A percentile compares a stretch with the other conserved stretches of the same genome.
Conservation (phyloP, 139 green algal species). For the Tetraselmis striata region DNA sequence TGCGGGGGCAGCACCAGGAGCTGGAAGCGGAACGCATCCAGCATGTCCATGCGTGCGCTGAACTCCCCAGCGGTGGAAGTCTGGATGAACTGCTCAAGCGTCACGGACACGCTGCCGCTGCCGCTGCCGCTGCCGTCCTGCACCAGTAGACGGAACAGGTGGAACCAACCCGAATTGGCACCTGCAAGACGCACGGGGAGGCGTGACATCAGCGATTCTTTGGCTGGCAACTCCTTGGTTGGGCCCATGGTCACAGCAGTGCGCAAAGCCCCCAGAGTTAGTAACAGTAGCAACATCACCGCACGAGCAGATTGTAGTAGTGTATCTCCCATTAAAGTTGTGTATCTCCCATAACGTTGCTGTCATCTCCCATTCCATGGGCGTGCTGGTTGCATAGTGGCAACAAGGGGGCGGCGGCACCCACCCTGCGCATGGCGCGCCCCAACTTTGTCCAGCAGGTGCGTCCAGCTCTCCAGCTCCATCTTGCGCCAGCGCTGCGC, state of each 20-base stretch:
- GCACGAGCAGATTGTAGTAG: no score
- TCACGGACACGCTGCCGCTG: slow-evolving; percentile 14
- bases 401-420: no score
- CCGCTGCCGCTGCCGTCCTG: neutral
- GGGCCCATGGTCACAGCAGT: no score
- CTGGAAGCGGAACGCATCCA: slow-evolving; percentile 55
- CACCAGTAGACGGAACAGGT: slow-evolving; percentile 73
- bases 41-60: slow-evolving; percentile 61
- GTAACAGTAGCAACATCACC: no score
- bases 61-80: slow-evolving; percentile 83
- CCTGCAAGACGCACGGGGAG: no score
- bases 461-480: slow-evolving; percentile 81
- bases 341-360: no score
- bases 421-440: slow-evolving; percentile 39
- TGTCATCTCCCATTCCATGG: no score
- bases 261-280: no score
- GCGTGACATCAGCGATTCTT: no score
- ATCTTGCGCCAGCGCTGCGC: slow-evolving; percentile 80
- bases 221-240: no score
- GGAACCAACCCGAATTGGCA: slow-evolving; percentile 79
- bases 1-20: slow-evolving; percentile 34
- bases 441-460: slow-evolving; percentile 44
- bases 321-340: no score
- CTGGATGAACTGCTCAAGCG: slow-evolving; percentile 88
- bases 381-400: no score